Percentiles rank a stretch among this genome's conserved stretches.
Evolutionary conservation across 1,284 basidiomycete genomes (phyloP).

Genomic region (Agroathelia rolfsii): DNA sequence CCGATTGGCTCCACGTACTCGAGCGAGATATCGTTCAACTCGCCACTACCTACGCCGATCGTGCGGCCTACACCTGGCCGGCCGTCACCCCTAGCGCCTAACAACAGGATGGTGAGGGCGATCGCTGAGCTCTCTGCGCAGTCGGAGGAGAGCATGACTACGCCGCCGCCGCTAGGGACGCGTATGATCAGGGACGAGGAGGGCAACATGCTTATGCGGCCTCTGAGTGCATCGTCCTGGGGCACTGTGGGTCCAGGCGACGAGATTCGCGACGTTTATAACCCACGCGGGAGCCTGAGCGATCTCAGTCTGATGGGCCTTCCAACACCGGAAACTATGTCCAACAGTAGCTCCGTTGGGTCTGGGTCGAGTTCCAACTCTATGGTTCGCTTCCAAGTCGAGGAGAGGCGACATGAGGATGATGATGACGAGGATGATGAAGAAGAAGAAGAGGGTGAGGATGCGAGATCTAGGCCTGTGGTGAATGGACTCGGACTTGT

Average conservation of each 20-base stretch:
- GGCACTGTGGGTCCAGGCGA: slow-evolving; percentile 20
- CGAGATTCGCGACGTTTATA: slow-evolving; percentile 13
- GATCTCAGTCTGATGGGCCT: slow-evolving; percentile 22
- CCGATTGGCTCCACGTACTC: no score
- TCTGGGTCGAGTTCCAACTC: slow-evolving; percentile 16
- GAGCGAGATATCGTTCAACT: no score
- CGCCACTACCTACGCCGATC: slow-evolving; percentile 13
- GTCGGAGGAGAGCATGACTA: no score
- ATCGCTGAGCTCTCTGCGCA: not conserved
- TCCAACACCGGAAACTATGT: no score
- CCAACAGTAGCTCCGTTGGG: no score
- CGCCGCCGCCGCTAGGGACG: no score
- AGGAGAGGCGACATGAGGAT: slow-evolving; percentile 13
- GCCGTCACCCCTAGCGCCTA: not conserved
- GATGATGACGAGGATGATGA: slow-evolving; percentile 8
- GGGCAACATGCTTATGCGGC: not conserved
- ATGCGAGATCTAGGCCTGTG: not conserved
- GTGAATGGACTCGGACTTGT: no score
- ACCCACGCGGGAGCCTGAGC: slow-evolving; percentile 17
- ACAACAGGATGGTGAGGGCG: not conserved
- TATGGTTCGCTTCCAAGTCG: slow-evolving; percentile 12
- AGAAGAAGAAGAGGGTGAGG: slow-evolving; percentile 10
- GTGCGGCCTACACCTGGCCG: slow-evolving; percentile 16
- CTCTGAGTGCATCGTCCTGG: slow-evolving; percentile 22
- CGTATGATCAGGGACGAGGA: not conserved